These are phyloP conservation scores for Cytospora chrysosperma DNA, from an alignment of 2,329 filamentous ascomycete genomes.

Conservation along the genomic window DNA sequence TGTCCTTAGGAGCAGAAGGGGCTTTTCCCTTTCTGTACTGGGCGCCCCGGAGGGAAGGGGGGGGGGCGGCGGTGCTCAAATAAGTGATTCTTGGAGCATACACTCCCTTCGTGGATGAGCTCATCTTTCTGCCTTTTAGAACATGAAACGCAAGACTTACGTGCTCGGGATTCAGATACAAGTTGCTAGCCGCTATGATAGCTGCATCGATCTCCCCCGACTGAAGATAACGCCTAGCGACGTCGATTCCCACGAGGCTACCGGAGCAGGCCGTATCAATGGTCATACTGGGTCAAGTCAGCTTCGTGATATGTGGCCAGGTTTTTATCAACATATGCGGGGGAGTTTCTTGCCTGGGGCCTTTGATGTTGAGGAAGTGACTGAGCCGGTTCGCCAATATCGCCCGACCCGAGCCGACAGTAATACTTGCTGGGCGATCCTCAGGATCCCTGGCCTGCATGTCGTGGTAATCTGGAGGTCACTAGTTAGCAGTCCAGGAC, in stretches of 20 bases:
- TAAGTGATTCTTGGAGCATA: no score
- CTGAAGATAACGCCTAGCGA: neutral
- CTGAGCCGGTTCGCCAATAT: neutral
- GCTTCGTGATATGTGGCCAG: no score
- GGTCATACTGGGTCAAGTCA: conserved; percentile 5
- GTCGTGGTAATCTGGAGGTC: conserved; percentile 1
- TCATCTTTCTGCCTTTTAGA: no score
- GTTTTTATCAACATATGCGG: no score
- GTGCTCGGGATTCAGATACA: conserved; percentile 6
- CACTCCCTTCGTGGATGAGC: no score
- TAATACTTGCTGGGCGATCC: neutral
- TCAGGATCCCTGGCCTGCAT: neutral
- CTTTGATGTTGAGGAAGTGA: conserved; percentile 2
- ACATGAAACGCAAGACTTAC: no score
- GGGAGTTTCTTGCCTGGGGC: no score
- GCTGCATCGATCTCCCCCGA: neutral
- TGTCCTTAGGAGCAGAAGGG: no score
- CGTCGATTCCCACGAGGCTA: neutral
- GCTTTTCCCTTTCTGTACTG: no score
- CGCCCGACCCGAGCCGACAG: neutral
- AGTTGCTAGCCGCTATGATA: neutral
- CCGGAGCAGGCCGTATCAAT: conserved; percentile 15
- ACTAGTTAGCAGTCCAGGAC: no score
- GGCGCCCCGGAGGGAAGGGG: no score
- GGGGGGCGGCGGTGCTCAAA: no score